Evolutionary conservation across 768 basidiomycete species (phyloP), one percentile per base, ranked within the genome.

Genomic region (Serendipita sp.): DNA sequence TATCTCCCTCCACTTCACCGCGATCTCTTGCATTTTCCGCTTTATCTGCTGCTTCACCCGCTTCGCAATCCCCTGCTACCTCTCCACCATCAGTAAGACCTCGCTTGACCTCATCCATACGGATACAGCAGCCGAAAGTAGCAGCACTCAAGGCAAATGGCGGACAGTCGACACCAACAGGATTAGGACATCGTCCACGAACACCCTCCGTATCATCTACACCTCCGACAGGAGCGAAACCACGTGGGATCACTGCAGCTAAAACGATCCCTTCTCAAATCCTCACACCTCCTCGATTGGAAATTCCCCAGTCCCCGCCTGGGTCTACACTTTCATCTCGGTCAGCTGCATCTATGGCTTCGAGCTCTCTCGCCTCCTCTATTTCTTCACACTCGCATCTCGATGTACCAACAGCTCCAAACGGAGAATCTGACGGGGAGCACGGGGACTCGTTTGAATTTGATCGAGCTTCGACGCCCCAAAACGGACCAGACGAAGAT

Each of bases 401-500:
- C 16, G 10, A n/a, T 32, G 28, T 60, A 34, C 11, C 56, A 60
- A 34, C 56, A n/a, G 11, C 56, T 4, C 23, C 56, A 23, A 35
- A 60, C 8, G 56, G 36, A 4, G 56, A 60, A 16, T 60, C 56
- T 28, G 56, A 60, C 23, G 16, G 3, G 13, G 56, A 60, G 10
- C 56, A 60, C 8, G 56, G 35, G 16, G 56, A 60, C 23, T 23
- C 18, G 16, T 23, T 32, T 28, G 70, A 79, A 82, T 65, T 81
- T 78, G 70, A 85, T 83, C 1, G 23, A 65, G 65, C 54, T 8
- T 56, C 13, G 51, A 65, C 54, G 7, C 65, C 54, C 32, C 51
- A 11, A 35, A 44, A 16, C 82, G 83, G 69, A 90, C 89, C 13
- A 90, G 89, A 76, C 86, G 88, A 18, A 85, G 85, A 72, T 83